phyloP scores from a whole-genome alignment of 306 rosid species.

The Glycine latifolia region DNA sequence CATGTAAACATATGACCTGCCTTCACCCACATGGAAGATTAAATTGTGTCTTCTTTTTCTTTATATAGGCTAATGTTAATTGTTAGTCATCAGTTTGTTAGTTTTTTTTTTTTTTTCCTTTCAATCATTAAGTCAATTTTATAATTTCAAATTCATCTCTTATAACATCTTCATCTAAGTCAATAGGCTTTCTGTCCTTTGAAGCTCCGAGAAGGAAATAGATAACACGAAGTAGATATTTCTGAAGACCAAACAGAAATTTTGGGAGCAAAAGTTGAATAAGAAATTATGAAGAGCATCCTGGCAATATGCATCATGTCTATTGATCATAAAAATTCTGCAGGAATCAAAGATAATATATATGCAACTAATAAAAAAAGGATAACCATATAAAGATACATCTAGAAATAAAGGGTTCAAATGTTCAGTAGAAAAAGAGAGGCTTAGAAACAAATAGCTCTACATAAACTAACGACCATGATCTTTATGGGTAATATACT shows the following conservation, averaged over 20 bases:
- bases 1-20: not conserved
- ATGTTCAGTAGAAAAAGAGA: constrained; percentile 1
- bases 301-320: constrained; percentile 7
- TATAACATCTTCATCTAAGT: constrained; percentile 11
- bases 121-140: too few species aligned
- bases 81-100: too few species aligned
- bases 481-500: constrained; percentile 2
- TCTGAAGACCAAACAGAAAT: not conserved
- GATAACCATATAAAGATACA: constrained; percentile 20
- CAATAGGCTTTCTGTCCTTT: constrained; percentile 7
- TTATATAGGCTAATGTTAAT: too few species aligned
- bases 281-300: constrained; percentile 26
- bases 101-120: too few species aligned
- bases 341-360: constrained; percentile 21
- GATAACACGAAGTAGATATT: constrained; percentile 11
- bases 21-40: not conserved
- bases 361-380: constrained; percentile 42
- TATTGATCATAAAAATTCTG: constrained; percentile 30
- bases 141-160: not conserved
- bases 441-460: constrained; percentile 38
- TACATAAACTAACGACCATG: constrained; percentile 27
- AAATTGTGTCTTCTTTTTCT: not conserved
- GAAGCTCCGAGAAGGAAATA: not conserved
- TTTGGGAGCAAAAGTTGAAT: not conserved
- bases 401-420: constrained; percentile 7